phyloP scores from a whole-genome alignment of 1,139 yeast genomes.

The Geotrichum bryndzae region DNA sequence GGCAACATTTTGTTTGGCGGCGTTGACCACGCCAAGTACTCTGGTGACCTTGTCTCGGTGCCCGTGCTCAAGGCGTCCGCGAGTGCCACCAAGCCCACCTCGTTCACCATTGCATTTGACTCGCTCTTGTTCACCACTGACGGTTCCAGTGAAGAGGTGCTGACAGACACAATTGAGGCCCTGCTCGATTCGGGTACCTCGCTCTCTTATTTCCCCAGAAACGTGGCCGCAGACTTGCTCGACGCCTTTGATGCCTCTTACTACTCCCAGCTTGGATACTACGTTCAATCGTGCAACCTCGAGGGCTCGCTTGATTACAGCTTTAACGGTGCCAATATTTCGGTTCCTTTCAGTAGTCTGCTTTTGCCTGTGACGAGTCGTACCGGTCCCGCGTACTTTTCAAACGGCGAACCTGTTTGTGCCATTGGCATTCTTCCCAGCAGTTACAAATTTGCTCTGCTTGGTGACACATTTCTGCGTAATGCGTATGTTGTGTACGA shows the following conservation, averaged over 20 bases:
- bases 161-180: constrained; percentile 20
- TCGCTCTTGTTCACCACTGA: constrained; percentile 12
- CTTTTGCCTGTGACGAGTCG: constrained; percentile 15
- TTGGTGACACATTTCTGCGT: constrained; percentile 76
- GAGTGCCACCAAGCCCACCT: constrained; percentile 16
- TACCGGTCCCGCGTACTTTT: constrained; percentile 21
- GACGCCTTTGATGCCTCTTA: constrained; percentile 14
- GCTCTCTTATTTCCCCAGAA: constrained; percentile 27
- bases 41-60: constrained; percentile 40
- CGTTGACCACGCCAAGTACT: constrained; percentile 48
- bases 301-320: constrained; percentile 35
- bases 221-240: constrained; percentile 19
- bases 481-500: constrained; percentile 76
- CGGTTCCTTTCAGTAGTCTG: constrained; percentile 41
- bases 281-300: constrained; percentile 22
- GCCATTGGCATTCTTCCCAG: constrained; percentile 31
- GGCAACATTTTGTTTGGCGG: constrained; percentile 57
- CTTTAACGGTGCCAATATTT: constrained; percentile 47
- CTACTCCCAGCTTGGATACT: constrained; percentile 24
- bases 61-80: constrained; percentile 21
- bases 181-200: constrained; percentile 34
- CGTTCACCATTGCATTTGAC: constrained; percentile 16
- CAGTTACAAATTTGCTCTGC: constrained; percentile 26
- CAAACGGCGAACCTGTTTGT: constrained; percentile 27
- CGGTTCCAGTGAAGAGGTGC: constrained; percentile 5